Percentiles rank a stretch among this genome's conserved stretches.
phyloP scores from a whole-genome alignment of 169 alveolate species.

The Neospora caninum region DNA sequence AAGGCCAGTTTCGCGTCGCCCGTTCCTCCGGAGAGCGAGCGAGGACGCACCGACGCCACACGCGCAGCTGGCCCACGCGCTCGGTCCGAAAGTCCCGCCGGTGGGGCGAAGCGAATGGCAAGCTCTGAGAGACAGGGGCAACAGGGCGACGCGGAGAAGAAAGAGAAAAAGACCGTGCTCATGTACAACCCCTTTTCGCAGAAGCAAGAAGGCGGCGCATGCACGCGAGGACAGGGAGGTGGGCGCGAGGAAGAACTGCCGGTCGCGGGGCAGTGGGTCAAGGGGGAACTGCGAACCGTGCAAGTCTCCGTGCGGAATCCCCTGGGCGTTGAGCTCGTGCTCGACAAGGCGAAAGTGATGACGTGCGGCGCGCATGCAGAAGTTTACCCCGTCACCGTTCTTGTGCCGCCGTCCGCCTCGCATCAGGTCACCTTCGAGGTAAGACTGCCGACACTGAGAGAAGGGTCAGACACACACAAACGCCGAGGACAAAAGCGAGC shows the following conservation, averaged over 20 bases:
- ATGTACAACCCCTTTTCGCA: slow-evolving; percentile 40
- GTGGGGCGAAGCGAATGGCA: not conserved
- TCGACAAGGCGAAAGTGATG: slow-evolving; percentile 27
- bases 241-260: not conserved
- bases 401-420: slow-evolving; percentile 54
- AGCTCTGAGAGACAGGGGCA: not conserved
- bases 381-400: slow-evolving; percentile 55
- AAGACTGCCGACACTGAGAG: not conserved
- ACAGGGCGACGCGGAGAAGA: not conserved
- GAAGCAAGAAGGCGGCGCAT: not conserved
- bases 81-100: not conserved
- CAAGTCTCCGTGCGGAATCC: slow-evolving; percentile 48
- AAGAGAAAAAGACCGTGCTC: not conserved
- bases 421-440: slow-evolving; percentile 62
- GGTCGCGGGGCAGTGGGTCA: slow-evolving; percentile 49
- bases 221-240: not conserved
- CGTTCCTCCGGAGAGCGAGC: not conserved
- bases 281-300: slow-evolving; percentile 40
- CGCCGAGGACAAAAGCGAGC: not conserved
- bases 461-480: too few species aligned
- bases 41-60: not conserved
- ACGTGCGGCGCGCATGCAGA: slow-evolving; percentile 33
- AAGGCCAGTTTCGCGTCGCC: not conserved
- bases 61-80: not conserved
- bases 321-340: slow-evolving; percentile 24